Base-by-base conservation (phyloP, 2,329 filamentous ascomycete genomes). In the Dactylellina drechsleri region DNA sequence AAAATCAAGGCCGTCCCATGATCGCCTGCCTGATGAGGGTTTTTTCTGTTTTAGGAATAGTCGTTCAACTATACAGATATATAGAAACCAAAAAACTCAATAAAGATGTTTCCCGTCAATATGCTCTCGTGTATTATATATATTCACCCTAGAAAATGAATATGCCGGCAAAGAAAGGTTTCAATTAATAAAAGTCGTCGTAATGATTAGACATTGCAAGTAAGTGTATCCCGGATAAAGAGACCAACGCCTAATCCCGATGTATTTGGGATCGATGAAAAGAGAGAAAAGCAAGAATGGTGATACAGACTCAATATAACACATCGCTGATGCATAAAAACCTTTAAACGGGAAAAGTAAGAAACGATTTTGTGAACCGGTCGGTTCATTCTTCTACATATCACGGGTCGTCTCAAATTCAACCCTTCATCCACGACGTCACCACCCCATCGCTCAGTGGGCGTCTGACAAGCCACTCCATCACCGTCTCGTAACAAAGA, bases 401-500 rank as follows among this genome's bases (percentile, higher is more conserved):
- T 36, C 31, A 5, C 31, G 10, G 31, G 31, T 36, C 6, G 31
- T 36, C 31, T 36, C 2, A 23, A 23, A 23, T 23, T 36, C 31
- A 68, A 26, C 41, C 18, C 62, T 77, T 68, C 64, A 77, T 68
- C 74, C 67, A 77, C 6, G 61, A 59, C 10, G 31, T 57, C 16
- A 76, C 60, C n/a, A 50, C 52, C 23, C 62, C 64, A 18, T 75
- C 71, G 7, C 52, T 52, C 15, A 75, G 47, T 8, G 71, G 71
- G 23, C 71, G 53, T 40, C 77, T 77, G 54, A 85, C 84, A 28
- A 95, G 82, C 93, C 94, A 99, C 82, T 98, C 94, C 65, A 96
- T 84, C 5, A 98, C 86, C 47, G 92, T 96, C 84, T 99, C 95
- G 82, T 99, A 99, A 82, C 95, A 99, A 40, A 99, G 87, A 58